phyloP scores from a whole-genome alignment of 495 filamentous ascomycete species.

The Penicillium maclennaniae region DNA sequence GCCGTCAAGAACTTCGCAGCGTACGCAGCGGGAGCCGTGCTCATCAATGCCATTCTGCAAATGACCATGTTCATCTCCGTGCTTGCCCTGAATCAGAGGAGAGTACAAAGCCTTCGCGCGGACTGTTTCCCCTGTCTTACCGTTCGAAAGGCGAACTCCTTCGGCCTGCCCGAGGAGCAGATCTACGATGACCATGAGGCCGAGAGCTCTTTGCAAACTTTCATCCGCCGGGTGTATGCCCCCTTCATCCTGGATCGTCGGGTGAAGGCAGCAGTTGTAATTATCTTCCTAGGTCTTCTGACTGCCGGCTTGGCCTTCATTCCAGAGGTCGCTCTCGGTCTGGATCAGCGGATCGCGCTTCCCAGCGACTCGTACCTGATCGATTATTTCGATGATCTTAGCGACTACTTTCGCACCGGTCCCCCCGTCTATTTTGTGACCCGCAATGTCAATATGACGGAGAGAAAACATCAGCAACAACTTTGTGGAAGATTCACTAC shows the following conservation, averaged over 20 bases:
- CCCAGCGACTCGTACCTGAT: slow-evolving; percentile 92
- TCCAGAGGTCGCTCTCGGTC: slow-evolving; percentile 76
- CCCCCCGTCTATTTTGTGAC: slow-evolving; percentile 97
- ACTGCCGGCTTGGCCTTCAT: slow-evolving; percentile 78
- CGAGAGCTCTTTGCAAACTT: slow-evolving; percentile 73
- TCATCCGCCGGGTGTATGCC: slow-evolving; percentile 86
- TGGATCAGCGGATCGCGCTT: slow-evolving; percentile 92
- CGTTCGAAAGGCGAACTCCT: slow-evolving; percentile 59
- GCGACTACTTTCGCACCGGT: slow-evolving; percentile 84
- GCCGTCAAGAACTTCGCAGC: slow-evolving; percentile 95
- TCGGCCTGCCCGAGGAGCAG: slow-evolving; percentile 46
- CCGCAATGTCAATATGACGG: slow-evolving; percentile 69
- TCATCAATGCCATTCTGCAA: slow-evolving; percentile 93
- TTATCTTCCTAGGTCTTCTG: slow-evolving; percentile 83
- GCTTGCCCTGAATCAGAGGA: slow-evolving; percentile 81
- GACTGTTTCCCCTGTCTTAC: slow-evolving; percentile 90
- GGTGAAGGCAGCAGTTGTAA: slow-evolving; percentile 68
- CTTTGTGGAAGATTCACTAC: slow-evolving; percentile 89
- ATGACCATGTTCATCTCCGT: slow-evolving; percentile 95
- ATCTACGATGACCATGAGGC: slow-evolving; percentile 59
- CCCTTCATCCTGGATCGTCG: slow-evolving; percentile 74
- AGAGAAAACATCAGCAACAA: slow-evolving; percentile 69
- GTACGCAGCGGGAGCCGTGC: slow-evolving; percentile 92
- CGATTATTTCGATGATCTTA: slow-evolving; percentile 90
- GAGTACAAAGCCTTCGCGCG: slow-evolving; percentile 80